phyloP scores from a whole-genome alignment of 192 early-diverging fungal genomes.

The Podila minutissima region DNA sequence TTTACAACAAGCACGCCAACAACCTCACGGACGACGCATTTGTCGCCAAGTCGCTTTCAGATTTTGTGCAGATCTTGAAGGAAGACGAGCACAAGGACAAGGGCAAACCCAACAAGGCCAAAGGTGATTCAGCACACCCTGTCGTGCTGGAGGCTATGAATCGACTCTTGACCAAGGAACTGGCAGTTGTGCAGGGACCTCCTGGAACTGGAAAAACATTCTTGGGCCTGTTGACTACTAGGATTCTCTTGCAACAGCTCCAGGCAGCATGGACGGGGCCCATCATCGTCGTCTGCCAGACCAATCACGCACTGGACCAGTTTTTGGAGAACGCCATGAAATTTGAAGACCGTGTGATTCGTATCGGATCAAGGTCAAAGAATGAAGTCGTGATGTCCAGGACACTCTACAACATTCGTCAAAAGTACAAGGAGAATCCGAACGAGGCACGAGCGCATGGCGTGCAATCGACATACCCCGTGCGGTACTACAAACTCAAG shows the following conservation, averaged over 20 bases:
- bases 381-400: constrained; percentile 35
- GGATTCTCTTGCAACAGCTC: constrained; percentile 54
- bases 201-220: constrained; percentile 71
- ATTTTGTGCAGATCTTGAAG: constrained; percentile 22
- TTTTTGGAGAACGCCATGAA: constrained; percentile 55
- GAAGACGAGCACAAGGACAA: neutral
- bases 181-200: constrained; percentile 65
- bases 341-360: constrained; percentile 55
- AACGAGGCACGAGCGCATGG: constrained; percentile 10
- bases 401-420: constrained; percentile 53
- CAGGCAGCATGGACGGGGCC: constrained; percentile 22
- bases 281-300: constrained; percentile 66
- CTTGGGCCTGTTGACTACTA: constrained; percentile 59
- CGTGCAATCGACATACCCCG: neutral
- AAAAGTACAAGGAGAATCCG: constrained; percentile 24
- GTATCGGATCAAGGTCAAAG: constrained; percentile 62
- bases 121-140: neutral
- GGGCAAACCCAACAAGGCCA: neutral
- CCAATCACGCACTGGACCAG: constrained; percentile 64
- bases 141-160: constrained; percentile 56
- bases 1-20: constrained; percentile 27
- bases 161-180: constrained; percentile 52
- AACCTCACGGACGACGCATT: constrained; percentile 13
- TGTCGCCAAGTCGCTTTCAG: constrained; percentile 4
- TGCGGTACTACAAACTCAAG: constrained; percentile 32